Base-by-base conservation (phyloP, 2,329 filamentous ascomycete genomes). In the Escovopsis sp. region DNA sequence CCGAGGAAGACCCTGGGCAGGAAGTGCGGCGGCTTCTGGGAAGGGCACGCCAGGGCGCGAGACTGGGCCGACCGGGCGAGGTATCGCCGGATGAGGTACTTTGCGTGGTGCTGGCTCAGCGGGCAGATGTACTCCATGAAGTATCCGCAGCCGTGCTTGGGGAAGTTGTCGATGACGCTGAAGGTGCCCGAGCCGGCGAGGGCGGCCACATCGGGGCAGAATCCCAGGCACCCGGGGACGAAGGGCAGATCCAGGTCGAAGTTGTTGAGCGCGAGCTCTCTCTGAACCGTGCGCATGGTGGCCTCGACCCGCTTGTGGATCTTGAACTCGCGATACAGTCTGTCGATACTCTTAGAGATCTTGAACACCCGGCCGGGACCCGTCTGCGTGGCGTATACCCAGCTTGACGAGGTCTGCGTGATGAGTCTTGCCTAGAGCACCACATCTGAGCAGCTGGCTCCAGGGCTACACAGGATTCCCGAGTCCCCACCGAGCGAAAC, bases 71-170 rank as follows among this genome's bases (percentile, higher is more conserved):
- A 42, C 26, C 30, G 32, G 6, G 46, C 40, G 33, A 48, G 34
- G 28, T 48, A 45, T 10, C 46, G 40, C 10, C 32, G 40, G 37
- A 48, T 40, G 33, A 48, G 46, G 36, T 46, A 48, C 26, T 38
- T 46, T 12, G 42, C 38, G 28, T 48, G 46, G 36, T 48, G 42
- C 23, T 43, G 33, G 34, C 44, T 43, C 36, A 48, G 35, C 9
- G 46, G 46, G 26, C 42, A 42, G 36, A 48, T 48, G 34, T 46
- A 46, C 33, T 46, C 46, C 46, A 48, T 48, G 30, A 45, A 40
- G 33, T 44, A 48, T 32, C 42, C 45, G 39, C 43, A 41, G 15
- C 39, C 42, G 37, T 42, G 40, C 15, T 30, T n/a, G 26, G 42
- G 43, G 38, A 44, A 47, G 12, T 42, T 42, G 10, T 45, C 12